phyloP scores from a whole-genome alignment of 225 moss, liverwort and hornwort genomes.

The Antitrichia curtipendula region DNA sequence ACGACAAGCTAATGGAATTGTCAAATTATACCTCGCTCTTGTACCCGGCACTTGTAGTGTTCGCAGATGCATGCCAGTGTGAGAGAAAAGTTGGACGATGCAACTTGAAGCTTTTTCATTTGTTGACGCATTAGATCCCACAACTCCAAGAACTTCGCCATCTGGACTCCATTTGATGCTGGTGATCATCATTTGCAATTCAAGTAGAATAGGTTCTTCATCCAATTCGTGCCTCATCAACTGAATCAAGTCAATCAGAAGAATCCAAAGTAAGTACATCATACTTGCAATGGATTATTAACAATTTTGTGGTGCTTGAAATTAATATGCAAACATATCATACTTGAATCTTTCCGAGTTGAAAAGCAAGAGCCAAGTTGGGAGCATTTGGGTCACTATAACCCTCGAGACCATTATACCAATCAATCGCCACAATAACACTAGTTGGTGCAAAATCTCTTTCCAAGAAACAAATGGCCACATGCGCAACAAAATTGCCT shows the following conservation, averaged over 20 bases:
- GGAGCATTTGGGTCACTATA: constrained; percentile 59
- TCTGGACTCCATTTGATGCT: constrained; percentile 79
- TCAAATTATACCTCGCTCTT: constrained; percentile 29
- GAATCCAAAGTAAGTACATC: not conserved
- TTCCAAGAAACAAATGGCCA: constrained; percentile 42
- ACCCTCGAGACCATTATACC: constrained; percentile 93
- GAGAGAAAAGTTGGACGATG: constrained; percentile 71
- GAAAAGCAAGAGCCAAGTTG: constrained; percentile 69
- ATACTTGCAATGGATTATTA: not conserved
- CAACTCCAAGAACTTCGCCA: constrained; percentile 78
- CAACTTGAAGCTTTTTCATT: constrained; percentile 17
- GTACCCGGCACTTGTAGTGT: constrained; percentile 66
- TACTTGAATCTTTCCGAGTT: constrained; percentile 72
- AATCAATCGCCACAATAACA: constrained; percentile 69
- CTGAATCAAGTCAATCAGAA: constrained; percentile 13
- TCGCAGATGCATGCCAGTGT: constrained; percentile 59
- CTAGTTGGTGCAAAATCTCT: constrained; percentile 14
- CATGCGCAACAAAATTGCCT: constrained; percentile 67
- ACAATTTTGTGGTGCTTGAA: not conserved
- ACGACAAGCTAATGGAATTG: not conserved
- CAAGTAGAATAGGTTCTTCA: constrained; percentile 69
- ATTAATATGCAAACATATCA: not conserved
- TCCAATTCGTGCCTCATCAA: constrained; percentile 93
- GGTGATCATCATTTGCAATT: constrained; percentile 54
- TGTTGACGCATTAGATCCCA: constrained; percentile 47